These are phyloP conservation scores for Scutellaria baicalensis DNA, from an alignment of 257 asterid genomes.

Conservation along the genomic window DNA sequence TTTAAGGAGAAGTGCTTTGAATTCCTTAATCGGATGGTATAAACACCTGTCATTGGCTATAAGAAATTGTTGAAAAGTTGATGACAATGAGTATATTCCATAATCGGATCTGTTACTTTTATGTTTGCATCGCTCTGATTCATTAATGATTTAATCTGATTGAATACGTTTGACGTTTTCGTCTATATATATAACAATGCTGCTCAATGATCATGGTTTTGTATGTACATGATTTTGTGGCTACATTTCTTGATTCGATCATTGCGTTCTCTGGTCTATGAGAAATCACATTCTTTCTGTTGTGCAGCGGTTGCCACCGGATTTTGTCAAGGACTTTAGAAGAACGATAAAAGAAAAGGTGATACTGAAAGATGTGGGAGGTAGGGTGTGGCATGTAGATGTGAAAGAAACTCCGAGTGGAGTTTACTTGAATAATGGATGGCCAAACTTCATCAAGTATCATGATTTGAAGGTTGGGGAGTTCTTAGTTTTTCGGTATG, in stretches of 20 bases:
- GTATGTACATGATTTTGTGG: neutral
- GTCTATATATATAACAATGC: neutral
- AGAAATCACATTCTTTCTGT: neutral
- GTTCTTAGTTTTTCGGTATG: constrained; percentile 28
- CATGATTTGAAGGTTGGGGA: constrained; percentile 29
- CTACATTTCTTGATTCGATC: neutral
- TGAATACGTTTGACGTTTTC: neutral
- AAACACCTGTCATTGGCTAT: neutral
- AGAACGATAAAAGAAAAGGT: constrained; percentile 14
- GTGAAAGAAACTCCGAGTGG: constrained; percentile 22
- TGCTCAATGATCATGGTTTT: too few species aligned
- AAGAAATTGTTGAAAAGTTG: neutral
- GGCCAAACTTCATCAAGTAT: constrained; percentile 25
- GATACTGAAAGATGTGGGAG: constrained; percentile 18
- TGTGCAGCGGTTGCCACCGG: constrained; percentile 7
- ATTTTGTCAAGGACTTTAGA: constrained; percentile 17
- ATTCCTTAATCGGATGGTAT: neutral
- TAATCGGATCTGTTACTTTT: neutral
- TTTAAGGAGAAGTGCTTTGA: neutral
- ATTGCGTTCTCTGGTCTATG: neutral
- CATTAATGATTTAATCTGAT: too few species aligned
- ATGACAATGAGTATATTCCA: neutral
- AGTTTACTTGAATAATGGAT: constrained; percentile 26
- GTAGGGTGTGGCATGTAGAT: constrained; percentile 27
- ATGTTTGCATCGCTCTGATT: neutral